phyloP scores from a whole-genome alignment of 192 early-diverging fungal species.

The Coemansia sp. region DNA sequence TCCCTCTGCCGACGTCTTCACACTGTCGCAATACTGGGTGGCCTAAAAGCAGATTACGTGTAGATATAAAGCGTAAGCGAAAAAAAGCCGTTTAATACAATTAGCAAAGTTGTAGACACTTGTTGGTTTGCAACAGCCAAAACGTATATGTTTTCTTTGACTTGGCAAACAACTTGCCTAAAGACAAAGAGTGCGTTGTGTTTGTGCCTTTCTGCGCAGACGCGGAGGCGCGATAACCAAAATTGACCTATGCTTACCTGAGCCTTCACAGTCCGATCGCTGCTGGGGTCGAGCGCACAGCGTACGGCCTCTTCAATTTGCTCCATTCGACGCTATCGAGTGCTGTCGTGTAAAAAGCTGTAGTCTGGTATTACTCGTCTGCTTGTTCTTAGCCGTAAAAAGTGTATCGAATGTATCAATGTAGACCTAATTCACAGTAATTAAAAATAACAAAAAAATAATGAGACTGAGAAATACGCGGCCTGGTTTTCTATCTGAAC shows the following conservation, averaged over 20 bases:
- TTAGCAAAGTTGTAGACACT: not conserved
- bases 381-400: not conserved
- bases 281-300: conserved; percentile 71
- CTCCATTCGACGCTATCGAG: conserved; percentile 47
- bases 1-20: conserved; percentile 73
- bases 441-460: not conserved
- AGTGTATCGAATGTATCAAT: conserved; percentile 1
- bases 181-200: not conserved
- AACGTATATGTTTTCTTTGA: not conserved
- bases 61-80: not conserved
- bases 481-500: not conserved
- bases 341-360: no score
- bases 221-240: not conserved
- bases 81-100: not conserved
- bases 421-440: not conserved
- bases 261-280: conserved; percentile 62
- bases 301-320: conserved; percentile 79
- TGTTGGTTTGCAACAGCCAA: not conserved
- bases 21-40: conserved; percentile 75
- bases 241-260: conserved; percentile 58
- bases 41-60: conserved; percentile 50
- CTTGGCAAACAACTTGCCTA: not conserved
- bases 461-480: not conserved
- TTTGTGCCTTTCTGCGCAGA: no score
- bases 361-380: not conserved